Evolutionary conservation across 1,284 basidiomycete species (phyloP).

Genomic region (Coniferiporia sulphurascens): DNA sequence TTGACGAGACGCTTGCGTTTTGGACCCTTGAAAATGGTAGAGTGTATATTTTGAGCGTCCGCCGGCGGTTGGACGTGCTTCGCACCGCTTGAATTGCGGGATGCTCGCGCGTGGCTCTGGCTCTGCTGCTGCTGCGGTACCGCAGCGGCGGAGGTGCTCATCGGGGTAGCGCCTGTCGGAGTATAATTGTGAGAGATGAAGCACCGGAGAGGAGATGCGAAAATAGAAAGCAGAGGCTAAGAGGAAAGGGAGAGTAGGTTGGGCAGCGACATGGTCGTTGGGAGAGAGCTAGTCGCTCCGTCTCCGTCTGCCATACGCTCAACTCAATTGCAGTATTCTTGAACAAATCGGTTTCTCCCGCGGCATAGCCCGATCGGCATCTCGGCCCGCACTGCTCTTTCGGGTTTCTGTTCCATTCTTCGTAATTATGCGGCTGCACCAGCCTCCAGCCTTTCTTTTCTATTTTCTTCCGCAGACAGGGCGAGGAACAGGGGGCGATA

Average conservation of each 20-base stretch:
- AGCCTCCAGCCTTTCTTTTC: neutral
- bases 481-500: no score
- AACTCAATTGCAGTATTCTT: neutral
- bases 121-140: neutral
- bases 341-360: neutral
- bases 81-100: conserved; percentile 2
- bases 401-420: neutral
- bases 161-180: neutral
- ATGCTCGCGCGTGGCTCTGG: neutral
- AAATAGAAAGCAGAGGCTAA: neutral
- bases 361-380: neutral
- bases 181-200: neutral
- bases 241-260: neutral
- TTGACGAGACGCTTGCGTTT: conserved; percentile 69
- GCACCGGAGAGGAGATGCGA: neutral
- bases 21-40: conserved; percentile 44
- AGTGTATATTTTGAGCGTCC: neutral
- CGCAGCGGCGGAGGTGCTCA: neutral
- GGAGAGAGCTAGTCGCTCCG: neutral
- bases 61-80: neutral
- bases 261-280: neutral
- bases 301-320: neutral
- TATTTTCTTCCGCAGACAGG: no score
- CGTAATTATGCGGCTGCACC: neutral
- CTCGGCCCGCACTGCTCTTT: neutral